phyloP scores from a whole-genome alignment of 495 filamentous ascomycete genomes.

The Penicillium desertorum region DNA sequence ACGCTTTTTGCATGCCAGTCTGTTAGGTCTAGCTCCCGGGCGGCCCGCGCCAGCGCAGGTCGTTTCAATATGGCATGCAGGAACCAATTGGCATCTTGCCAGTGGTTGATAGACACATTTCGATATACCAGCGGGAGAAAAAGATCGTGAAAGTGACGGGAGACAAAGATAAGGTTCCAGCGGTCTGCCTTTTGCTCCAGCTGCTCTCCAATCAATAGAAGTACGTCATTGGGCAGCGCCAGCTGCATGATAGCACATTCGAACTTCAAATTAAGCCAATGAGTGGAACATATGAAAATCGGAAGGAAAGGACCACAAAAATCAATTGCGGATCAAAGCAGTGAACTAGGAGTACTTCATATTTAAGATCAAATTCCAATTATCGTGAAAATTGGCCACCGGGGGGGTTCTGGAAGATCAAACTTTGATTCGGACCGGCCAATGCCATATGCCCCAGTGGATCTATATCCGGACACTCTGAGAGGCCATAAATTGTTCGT shows the following conservation, averaged over 20 bases:
- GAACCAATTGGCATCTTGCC: constrained; percentile 25
- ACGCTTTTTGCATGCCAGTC: constrained; percentile 20
- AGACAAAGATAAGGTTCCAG: constrained; percentile 36
- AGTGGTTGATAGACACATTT: constrained; percentile 21
- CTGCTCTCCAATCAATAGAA: constrained; percentile 34
- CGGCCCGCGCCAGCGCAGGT: constrained; percentile 29
- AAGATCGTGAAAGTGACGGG: constrained; percentile 32
- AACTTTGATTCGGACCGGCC: constrained; percentile 5
- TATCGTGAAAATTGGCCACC: neutral
- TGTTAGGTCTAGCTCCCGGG: constrained; percentile 28
- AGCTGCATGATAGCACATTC: neutral
- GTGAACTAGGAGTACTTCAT: neutral
- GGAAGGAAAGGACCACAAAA: neutral
- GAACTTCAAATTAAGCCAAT: neutral
- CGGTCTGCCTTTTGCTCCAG: constrained; percentile 30
- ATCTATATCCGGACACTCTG: neutral
- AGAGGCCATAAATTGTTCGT: neutral
- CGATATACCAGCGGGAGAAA: constrained; percentile 33
- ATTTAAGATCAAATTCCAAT: neutral
- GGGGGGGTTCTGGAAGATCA: constrained; percentile 6
- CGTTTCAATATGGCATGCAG: constrained; percentile 23
- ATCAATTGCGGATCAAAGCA: neutral
- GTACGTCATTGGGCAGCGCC: constrained; percentile 33
- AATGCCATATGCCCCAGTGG: constrained; percentile 4
- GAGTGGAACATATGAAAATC: neutral